Percentiles rank a stretch among this genome's conserved stretches.
Conservation (phyloP, 2,329 filamentous ascomycete species). For the Aurifilum marmelostoma region DNA sequence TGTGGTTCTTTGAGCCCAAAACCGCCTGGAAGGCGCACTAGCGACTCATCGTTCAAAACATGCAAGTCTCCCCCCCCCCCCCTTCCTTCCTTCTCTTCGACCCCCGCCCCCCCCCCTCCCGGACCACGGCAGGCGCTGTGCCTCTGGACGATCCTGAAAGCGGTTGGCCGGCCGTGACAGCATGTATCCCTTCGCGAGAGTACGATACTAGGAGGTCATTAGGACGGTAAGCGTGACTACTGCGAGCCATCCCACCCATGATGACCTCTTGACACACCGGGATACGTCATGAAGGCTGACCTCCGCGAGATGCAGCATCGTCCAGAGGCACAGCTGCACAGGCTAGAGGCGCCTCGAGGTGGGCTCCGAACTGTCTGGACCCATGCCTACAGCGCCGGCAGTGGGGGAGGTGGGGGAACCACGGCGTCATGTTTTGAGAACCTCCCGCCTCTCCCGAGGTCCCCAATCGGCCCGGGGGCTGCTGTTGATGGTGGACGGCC, state of each 20-base stretch:
- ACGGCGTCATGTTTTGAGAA: not conserved
- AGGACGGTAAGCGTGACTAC: not conserved
- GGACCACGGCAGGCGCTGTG: not conserved
- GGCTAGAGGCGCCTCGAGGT: not conserved
- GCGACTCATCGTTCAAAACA: not conserved
- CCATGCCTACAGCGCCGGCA: not conserved
- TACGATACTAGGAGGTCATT: not conserved
- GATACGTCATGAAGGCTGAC: too few relatives aligned
- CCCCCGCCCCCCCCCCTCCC: not conserved
- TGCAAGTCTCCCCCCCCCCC: too few relatives aligned
- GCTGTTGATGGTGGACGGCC: not conserved
- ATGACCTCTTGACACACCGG: too few relatives aligned
- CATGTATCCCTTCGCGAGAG: too few relatives aligned
- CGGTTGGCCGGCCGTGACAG: not conserved
- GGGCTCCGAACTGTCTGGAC: not conserved
- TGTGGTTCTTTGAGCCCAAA: conserved; percentile 17
- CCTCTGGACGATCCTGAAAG: not conserved
- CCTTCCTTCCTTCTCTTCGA: not conserved
- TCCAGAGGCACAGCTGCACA: not conserved
- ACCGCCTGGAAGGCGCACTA: not conserved
- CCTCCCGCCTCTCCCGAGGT: not conserved
- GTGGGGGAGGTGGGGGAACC: not conserved
- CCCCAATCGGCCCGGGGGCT: not conserved
- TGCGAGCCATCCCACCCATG: not conserved
- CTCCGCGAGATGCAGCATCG: too few relatives aligned